phyloP scores from a whole-genome alignment of 2,329 filamentous ascomycete species.

The Xylaria multiplex region DNA sequence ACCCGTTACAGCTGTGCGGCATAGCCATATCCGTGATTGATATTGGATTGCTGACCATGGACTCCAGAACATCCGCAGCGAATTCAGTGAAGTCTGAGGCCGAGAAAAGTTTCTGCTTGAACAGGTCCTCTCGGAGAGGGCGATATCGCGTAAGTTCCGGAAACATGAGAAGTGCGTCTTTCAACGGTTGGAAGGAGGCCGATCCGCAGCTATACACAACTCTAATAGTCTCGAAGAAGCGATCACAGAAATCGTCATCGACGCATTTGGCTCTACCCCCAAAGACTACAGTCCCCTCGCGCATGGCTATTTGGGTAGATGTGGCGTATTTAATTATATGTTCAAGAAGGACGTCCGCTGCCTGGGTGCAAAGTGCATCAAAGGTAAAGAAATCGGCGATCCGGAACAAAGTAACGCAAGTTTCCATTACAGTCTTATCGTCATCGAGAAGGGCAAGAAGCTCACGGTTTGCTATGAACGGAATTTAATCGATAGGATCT shows the following conservation, averaged over 20 bases:
- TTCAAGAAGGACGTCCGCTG: background rate
- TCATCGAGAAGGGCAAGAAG: background rate
- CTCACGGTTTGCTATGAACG: background rate
- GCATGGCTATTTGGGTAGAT: no score
- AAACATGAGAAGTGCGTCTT: background rate
- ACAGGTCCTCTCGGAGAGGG: background rate
- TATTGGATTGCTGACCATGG: no score
- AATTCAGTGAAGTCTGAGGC: background rate
- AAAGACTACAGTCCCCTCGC: no score
- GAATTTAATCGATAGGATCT: background rate
- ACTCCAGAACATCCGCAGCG: background rate
- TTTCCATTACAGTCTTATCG: background rate
- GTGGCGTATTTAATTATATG: background rate
- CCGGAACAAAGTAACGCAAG: background rate
- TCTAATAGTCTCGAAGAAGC: background rate
- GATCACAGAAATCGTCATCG: no score
- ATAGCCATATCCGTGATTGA: no score
- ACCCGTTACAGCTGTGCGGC: no score
- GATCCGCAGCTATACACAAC: background rate
- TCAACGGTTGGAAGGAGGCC: background rate
- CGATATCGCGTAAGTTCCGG: background rate
- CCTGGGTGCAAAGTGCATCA: background rate
- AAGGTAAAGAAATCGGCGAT: constrained; percentile 6
- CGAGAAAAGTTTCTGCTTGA: background rate
- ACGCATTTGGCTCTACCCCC: no score